Conservation (phyloP, 2,329 filamentous ascomycete species). For the Thelonectria rubi region DNA sequence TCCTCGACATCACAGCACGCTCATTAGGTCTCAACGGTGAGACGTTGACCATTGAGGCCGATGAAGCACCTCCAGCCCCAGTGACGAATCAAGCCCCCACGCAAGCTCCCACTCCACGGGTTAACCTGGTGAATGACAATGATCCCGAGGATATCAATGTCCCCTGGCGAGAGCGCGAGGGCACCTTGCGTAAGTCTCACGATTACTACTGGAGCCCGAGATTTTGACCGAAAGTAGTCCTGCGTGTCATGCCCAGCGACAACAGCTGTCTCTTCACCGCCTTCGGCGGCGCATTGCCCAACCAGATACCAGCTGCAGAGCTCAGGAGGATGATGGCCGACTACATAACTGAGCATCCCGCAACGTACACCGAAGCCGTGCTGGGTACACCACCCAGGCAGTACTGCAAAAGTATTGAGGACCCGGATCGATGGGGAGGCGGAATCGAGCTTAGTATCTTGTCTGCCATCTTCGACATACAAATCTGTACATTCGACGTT, state of each 20-base stretch:
- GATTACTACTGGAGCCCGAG: neutral
- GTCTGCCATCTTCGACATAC: constrained; percentile 83
- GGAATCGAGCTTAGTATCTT: constrained; percentile 90
- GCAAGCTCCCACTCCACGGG: constrained; percentile 14
- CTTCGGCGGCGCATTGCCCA: constrained; percentile 81
- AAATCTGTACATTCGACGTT: constrained; percentile 87
- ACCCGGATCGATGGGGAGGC: constrained; percentile 87
- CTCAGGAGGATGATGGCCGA: constrained; percentile 81
- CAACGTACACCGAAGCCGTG: constrained; percentile 78
- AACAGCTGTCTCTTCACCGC: constrained; percentile 95
- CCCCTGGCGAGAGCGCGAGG: constrained; percentile 59
- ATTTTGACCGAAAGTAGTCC: constrained; percentile 59
- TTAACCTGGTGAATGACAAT: constrained; percentile 22
- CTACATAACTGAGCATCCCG: constrained; percentile 77
- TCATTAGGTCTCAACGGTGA: constrained; percentile 60
- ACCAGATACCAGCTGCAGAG: constrained; percentile 57
- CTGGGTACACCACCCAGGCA: constrained; percentile 76
- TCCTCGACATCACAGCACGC: constrained; percentile 58
- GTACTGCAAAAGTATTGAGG: constrained; percentile 85
- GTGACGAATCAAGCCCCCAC: constrained; percentile 10
- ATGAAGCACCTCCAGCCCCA: constrained; percentile 43
- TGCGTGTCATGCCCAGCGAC: constrained; percentile 96
- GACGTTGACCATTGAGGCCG: constrained; percentile 59
- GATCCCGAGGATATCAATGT: constrained; percentile 50
- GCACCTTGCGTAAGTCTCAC: constrained; percentile 56